Evolutionary conservation across 345 rosid species (phyloP), one percentile per base, ranked within the genome.

Genomic region (Sisymbrium altissimum): DNA sequence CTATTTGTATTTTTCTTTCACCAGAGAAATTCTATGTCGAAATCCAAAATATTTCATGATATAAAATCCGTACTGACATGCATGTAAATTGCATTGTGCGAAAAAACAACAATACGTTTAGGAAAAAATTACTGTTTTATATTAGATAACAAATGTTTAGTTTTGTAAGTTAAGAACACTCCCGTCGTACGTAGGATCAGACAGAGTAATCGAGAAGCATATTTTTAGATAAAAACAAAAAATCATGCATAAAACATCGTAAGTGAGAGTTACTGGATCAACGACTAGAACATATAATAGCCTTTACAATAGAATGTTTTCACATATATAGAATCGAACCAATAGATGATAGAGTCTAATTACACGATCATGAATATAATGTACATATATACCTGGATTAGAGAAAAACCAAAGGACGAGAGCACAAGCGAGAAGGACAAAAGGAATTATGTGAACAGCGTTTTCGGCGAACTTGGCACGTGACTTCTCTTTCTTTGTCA

Each of bases 341-440:
- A 19, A 21, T 9, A 10, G 13, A 23, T 23, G 13, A 49, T 49
- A 25, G 25, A 52, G 33, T 10, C 56, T 52, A 23, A 10, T 18
- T 21, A 10, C 3, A 23, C 7, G 46, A 72, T 57, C 29, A 45
- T 29, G 48, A 39, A 61, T 49, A 15, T 55, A 18, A 5, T 23
- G 45, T 57, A 53, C 7, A 33, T 56, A 29, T 33, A 17, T 79
- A 90, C 98, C 87, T 71, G 96, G 86, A 80, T 79, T 88, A 30
- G 97, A 88, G 54, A 86, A 87, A 78, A 91, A 78, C 98, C 98
- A 94, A 2, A 94, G 87, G 60, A 88, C 76, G 40, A 88, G 76
- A 56, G 89, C 96, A 73, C 96, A 91, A 21, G 84, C 50, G 41
- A 93, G 82, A 36, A 94, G 79, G 21, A 94, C 90, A 33, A 94